These are phyloP conservation scores for Leucoagaricus sp. DNA, from an alignment of 1,284 basidiomycete species.

Conservation along the genomic window DNA sequence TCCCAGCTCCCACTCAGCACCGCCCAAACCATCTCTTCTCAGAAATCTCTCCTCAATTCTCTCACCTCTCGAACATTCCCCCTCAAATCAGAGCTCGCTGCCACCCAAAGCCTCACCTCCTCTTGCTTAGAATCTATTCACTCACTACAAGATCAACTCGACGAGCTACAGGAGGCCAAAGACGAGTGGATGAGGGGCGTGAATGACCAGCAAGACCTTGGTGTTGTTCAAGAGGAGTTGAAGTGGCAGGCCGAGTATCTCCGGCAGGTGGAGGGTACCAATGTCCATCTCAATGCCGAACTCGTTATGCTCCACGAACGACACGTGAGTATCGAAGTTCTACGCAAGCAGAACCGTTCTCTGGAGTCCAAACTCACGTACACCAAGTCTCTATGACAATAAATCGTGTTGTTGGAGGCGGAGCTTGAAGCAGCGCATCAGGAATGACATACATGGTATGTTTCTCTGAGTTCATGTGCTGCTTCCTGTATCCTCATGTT, in stretches of 20 bases:
- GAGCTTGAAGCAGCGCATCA: conserved; percentile 59
- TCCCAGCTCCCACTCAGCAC: conserved; percentile 45
- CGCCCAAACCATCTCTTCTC: conserved; percentile 45
- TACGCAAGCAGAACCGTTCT: conserved; percentile 74
- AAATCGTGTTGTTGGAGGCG: conserved; percentile 57
- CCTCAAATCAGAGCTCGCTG: conserved; percentile 46
- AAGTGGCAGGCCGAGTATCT: conserved; percentile 63
- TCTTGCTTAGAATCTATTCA: conserved; percentile 42
- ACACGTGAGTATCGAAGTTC: conserved; percentile 63
- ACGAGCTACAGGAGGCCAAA: conserved; percentile 38
- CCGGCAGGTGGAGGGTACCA: conserved; percentile 64
- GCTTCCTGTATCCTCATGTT: not conserved
- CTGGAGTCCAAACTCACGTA: conserved; percentile 57
- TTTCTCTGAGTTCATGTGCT: conserved; percentile 9
- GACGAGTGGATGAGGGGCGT: conserved; percentile 19
- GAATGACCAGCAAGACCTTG: conserved; percentile 52
- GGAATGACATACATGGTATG: conserved; percentile 58
- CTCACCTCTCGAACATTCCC: conserved; percentile 44
- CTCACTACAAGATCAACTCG: conserved; percentile 48
- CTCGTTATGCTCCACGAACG: conserved; percentile 53
- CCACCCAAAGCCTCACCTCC: conserved; percentile 40
- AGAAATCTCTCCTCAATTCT: conserved; percentile 49
- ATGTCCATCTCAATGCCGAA: conserved; percentile 58
- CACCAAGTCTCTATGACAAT: conserved; percentile 58
- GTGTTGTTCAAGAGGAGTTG: conserved; percentile 61